phyloP scores from a whole-genome alignment of 2,329 filamentous ascomycete species.

The Hypoxylon sp. region DNA sequence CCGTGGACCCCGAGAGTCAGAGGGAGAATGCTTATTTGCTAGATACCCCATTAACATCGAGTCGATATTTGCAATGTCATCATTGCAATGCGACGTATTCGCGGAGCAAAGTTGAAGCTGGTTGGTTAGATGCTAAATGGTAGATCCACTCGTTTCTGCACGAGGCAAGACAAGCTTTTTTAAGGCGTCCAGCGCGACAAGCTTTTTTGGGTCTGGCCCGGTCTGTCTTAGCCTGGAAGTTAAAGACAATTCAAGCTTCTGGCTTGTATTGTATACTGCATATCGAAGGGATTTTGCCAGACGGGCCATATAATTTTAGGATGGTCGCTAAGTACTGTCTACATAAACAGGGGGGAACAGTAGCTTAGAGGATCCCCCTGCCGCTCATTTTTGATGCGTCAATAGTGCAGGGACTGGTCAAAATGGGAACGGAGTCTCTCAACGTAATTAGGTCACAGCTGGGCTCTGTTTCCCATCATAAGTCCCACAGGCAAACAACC shows the following conservation, averaged over 20 bases:
- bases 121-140: constrained; percentile 27
- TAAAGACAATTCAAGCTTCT: background rate
- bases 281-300: background rate
- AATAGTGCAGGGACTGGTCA: constrained; percentile 16
- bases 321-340: constrained; percentile 5
- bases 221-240: constrained; percentile 29
- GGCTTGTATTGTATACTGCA: constrained; percentile 4
- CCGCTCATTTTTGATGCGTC: constrained; percentile 21
- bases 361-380: background rate
- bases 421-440: constrained; percentile 52
- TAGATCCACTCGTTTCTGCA: constrained; percentile 42
- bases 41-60: constrained; percentile 17
- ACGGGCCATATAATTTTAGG: background rate
- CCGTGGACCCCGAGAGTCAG: constrained; percentile 6
- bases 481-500: constrained; percentile 23
- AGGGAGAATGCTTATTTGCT: constrained; percentile 29
- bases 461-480: constrained; percentile 17
- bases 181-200: constrained; percentile 41
- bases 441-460: constrained; percentile 48
- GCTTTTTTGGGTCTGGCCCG: constrained; percentile 42
- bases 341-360: background rate
- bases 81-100: constrained; percentile 34
- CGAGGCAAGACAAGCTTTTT: constrained; percentile 47
- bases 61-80: constrained; percentile 41
- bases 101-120: constrained; percentile 20